Percentiles rank a stretch among this genome's conserved stretches.
These are phyloP conservation scores for Kodamaea fukazawae DNA, from an alignment of 805 yeast genomes.

Conservation along the genomic window DNA sequence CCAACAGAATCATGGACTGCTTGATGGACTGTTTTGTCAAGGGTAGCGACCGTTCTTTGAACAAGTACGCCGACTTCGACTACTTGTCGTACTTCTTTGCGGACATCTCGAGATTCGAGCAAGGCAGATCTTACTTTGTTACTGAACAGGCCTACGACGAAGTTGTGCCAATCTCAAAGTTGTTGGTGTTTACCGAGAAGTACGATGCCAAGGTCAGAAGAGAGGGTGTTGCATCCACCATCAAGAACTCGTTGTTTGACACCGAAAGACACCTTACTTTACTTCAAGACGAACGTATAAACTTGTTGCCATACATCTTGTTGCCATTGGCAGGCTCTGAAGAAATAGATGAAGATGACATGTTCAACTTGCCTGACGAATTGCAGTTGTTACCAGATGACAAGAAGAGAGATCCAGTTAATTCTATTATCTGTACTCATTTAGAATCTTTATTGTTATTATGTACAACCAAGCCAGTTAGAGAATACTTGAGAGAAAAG, in stretches of 20 bases:
- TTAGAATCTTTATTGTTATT: slow-evolving; percentile 77
- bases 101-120: slow-evolving; percentile 73
- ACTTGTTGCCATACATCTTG: slow-evolving; percentile 76
- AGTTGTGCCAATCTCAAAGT: slow-evolving; percentile 76
- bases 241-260: slow-evolving; percentile 86
- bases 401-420: slow-evolving; percentile 71
- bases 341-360: slow-evolving; percentile 76
- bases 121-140: slow-evolving; percentile 76
- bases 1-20: slow-evolving; percentile 65
- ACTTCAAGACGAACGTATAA: slow-evolving; percentile 59
- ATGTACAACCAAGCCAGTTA: slow-evolving; percentile 68
- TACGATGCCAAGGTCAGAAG: slow-evolving; percentile 77
- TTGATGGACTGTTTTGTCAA: slow-evolving; percentile 87
- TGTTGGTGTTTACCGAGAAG: slow-evolving; percentile 78
- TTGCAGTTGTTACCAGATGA: slow-evolving; percentile 75
- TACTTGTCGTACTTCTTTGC: slow-evolving; percentile 87
- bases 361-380: slow-evolving; percentile 84
- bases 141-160: slow-evolving; percentile 69
- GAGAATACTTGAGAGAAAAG: slow-evolving; percentile 77
- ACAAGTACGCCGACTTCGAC: slow-evolving; percentile 72
- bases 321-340: slow-evolving; percentile 80
- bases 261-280: slow-evolving; percentile 61
- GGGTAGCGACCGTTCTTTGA: slow-evolving; percentile 70
- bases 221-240: slow-evolving; percentile 89
- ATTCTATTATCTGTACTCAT: slow-evolving; percentile 63